Conservation (phyloP, 208 protist species). For the Trypanosoma lewisi region DNA sequence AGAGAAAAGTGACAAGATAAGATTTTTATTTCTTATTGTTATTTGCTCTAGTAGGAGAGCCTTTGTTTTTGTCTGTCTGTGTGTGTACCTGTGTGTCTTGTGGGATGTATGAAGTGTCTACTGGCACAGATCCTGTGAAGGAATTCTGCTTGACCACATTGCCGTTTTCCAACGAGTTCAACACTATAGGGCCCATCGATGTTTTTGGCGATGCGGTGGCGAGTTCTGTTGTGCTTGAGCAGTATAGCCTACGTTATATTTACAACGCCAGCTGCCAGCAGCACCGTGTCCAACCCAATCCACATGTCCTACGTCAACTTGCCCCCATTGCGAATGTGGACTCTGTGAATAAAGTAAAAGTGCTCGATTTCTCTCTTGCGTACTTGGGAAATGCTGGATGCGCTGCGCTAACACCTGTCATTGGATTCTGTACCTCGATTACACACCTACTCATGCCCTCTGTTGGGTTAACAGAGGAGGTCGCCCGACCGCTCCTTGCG, state of each 20-base stretch:
- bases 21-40: too few species aligned
- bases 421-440: conserved; percentile 32
- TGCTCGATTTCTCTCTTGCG: conserved; percentile 20
- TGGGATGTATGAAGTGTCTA: neutral
- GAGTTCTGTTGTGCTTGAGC: too few species aligned
- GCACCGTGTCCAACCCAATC: conserved; percentile 14
- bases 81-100: too few species aligned
- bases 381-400: conserved; percentile 37
- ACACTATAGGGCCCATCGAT: too few species aligned
- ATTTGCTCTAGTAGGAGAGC: too few species aligned
- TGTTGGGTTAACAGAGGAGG: conserved; percentile 27
- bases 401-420: conserved; percentile 32
- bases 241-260: conserved; percentile 13
- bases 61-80: too few species aligned
- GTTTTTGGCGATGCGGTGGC: too few species aligned
- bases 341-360: conserved; percentile 7
- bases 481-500: conserved; percentile 29
- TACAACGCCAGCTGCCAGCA: conserved; percentile 16
- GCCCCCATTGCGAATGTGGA: conserved; percentile 7
- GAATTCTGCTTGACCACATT: neutral
- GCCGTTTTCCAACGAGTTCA: too few species aligned
- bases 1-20: too few species aligned
- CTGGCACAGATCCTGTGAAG: neutral
- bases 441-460: conserved; percentile 28
- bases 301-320: conserved; percentile 16